Evolutionary conservation across 169 alveolate genomes (phyloP).

Genomic region (Cryptosporidium sp.): DNA sequence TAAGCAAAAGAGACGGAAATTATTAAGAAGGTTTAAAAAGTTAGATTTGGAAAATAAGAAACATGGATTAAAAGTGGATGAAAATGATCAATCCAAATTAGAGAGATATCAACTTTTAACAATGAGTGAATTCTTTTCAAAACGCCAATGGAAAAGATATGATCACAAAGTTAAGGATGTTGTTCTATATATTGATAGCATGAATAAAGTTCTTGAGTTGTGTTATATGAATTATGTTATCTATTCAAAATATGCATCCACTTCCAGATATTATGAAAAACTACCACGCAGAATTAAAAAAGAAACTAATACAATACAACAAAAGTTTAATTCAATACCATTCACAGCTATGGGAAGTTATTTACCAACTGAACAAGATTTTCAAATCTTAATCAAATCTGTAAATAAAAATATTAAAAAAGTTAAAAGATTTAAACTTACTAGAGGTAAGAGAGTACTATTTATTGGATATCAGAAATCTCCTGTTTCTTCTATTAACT

Average conservation of each 20-base stretch:
- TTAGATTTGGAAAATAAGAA: constrained; percentile 44
- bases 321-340: constrained; percentile 51
- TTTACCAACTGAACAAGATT: constrained; percentile 63
- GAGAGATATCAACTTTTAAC: constrained; percentile 41
- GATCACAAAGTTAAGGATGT: constrained; percentile 51
- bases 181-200: constrained; percentile 48
- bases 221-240: constrained; percentile 47
- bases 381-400: constrained; percentile 24
- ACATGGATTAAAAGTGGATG: constrained; percentile 45
- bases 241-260: constrained; percentile 50
- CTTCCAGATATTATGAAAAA: constrained; percentile 52
- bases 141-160: constrained; percentile 55
- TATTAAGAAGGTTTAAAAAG: constrained; percentile 45
- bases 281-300: constrained; percentile 58
- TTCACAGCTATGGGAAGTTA: constrained; percentile 74
- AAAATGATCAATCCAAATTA: constrained; percentile 40
- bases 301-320: constrained; percentile 57
- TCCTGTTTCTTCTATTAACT: constrained; percentile 30
- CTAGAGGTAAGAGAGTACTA: constrained; percentile 56
- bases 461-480: constrained; percentile 55
- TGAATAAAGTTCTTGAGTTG: constrained; percentile 40
- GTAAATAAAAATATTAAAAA: constrained; percentile 12
- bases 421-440: constrained; percentile 28
- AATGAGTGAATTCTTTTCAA: constrained; percentile 63
- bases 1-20: constrained; percentile 7